These are phyloP conservation scores for Pseudisothecium myosuroides DNA, from an alignment of 225 moss, liverwort and hornwort genomes.

Conservation along the genomic window DNA sequence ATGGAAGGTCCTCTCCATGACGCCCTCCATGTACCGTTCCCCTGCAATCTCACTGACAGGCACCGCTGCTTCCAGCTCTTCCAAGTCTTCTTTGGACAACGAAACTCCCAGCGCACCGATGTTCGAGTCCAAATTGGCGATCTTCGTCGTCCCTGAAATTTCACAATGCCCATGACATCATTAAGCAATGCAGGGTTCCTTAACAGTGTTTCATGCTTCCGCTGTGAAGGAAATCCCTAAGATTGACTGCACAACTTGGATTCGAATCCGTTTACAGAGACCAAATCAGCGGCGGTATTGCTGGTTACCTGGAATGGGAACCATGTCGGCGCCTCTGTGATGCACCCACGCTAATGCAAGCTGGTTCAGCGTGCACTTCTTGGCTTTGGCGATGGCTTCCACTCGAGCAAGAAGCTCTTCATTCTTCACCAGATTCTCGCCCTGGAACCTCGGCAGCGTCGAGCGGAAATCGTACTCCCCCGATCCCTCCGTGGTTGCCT, in stretches of 20 bases:
- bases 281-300: background rate
- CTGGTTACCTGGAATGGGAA: background rate
- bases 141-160: too few relatives aligned
- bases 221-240: background rate
- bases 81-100: too few relatives aligned
- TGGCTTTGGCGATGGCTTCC: background rate
- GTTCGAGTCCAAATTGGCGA: too few relatives aligned
- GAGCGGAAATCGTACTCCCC: background rate
- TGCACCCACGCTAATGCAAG: background rate
- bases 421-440: background rate
- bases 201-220: background rate
- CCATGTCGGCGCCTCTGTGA: background rate
- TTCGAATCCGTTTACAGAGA: background rate
- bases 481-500: background rate
- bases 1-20: too few relatives aligned
- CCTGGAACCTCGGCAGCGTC: background rate
- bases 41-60: too few relatives aligned
- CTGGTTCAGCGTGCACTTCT: background rate
- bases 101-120: too few relatives aligned
- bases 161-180: too few relatives aligned
- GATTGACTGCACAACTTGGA: background rate
- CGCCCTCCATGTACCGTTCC: too few relatives aligned
- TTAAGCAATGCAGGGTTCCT: too few relatives aligned
- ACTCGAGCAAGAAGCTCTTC: background rate
- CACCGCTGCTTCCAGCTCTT: too few relatives aligned